These are phyloP conservation scores for Gastrodia elata DNA, from an alignment of 106 monocot genomes.

Conservation along the genomic window DNA sequence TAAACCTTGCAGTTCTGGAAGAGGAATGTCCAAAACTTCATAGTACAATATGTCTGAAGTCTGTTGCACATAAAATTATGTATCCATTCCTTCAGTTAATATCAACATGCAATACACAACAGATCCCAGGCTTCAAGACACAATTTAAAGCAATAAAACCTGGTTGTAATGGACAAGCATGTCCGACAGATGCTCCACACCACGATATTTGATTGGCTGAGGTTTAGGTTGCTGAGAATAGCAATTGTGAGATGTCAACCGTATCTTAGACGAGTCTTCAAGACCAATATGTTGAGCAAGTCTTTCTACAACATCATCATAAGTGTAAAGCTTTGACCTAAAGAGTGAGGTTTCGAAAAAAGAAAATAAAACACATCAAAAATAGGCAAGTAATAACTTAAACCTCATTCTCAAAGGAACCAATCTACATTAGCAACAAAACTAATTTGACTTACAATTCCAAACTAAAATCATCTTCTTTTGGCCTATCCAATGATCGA, in stretches of 20 bases:
- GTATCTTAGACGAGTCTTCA: slow-evolving; percentile 82
- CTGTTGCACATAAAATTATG: slow-evolving; percentile 26
- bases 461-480: slow-evolving; percentile 92
- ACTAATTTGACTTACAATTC: slow-evolving; percentile 65
- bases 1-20: slow-evolving; percentile 87
- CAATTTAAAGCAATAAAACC: slow-evolving; percentile 25
- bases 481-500: slow-evolving; percentile 85
- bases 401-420: not conserved
- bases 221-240: slow-evolving; percentile 99
- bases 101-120: not conserved
- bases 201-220: slow-evolving; percentile 89
- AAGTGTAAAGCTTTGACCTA: slow-evolving; percentile 84
- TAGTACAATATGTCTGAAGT: slow-evolving; percentile 96
- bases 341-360: slow-evolving; percentile 1
- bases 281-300: slow-evolving; percentile 77
- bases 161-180: slow-evolving; percentile 98
- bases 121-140: not conserved
- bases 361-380: not conserved
- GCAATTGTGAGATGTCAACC: slow-evolving; percentile 96
- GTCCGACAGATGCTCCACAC: slow-evolving; percentile 82
- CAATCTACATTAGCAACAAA: not conserved
- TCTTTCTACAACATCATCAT: slow-evolving; percentile 96
- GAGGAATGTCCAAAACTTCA: slow-evolving; percentile 90
- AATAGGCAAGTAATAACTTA: not conserved
- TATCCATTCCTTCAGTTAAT: not conserved